Conservation (phyloP, 257 asterid species). For the Verbena officinalis region DNA sequence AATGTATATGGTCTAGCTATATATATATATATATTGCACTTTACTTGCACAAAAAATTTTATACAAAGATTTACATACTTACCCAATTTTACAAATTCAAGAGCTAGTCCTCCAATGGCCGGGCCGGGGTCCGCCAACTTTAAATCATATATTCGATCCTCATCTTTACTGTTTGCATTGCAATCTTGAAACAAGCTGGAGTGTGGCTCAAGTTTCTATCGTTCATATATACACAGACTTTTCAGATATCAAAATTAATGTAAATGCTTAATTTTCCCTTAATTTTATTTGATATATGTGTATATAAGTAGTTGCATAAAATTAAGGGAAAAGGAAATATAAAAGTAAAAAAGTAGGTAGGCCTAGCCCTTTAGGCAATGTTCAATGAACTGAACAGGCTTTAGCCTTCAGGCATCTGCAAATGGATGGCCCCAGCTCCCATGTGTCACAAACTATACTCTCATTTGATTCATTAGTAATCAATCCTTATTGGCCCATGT, state of each 20-base stretch:
- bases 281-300: too few relatives aligned
- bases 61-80: too few relatives aligned
- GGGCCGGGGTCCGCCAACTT: neutral
- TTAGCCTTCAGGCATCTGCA: neutral
- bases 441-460: neutral
- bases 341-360: neutral
- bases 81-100: too few relatives aligned
- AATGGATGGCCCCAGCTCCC: neutral
- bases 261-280: too few relatives aligned
- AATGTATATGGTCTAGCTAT: too few relatives aligned
- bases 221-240: too few relatives aligned
- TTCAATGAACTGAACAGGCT: neutral
- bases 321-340: too few relatives aligned
- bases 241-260: too few relatives aligned
- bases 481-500: neutral
- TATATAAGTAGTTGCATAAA: too few relatives aligned
- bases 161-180: neutral
- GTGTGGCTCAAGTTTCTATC: neutral
- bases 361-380: too few relatives aligned
- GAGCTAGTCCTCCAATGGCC: neutral
- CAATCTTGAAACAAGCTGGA: neutral
- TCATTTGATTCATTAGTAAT: neutral
- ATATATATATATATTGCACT: too few relatives aligned
- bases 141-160: neutral
- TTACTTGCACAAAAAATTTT: too few relatives aligned